These are phyloP conservation scores for Monsonia emarginata DNA, from an alignment of 441 rosid species.

Conservation along the genomic window DNA sequence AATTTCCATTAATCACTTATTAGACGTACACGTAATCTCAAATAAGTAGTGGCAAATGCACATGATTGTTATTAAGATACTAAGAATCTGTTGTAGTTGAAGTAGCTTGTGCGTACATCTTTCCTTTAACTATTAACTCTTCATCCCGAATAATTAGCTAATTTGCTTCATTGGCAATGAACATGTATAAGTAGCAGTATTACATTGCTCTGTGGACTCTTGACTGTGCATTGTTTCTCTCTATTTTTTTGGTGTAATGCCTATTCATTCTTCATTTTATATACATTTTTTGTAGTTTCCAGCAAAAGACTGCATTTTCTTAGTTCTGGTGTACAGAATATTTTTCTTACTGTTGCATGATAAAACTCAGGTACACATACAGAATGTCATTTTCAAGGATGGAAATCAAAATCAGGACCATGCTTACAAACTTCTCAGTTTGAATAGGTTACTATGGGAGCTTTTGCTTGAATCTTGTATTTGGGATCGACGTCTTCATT, in stretches of 20 bases:
- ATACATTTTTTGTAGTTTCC: background rate
- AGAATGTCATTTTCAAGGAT: conserved; percentile 31
- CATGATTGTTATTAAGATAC: too few species aligned
- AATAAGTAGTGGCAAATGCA: too few species aligned
- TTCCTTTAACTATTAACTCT: background rate
- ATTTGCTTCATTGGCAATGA: background rate
- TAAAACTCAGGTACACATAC: conserved; percentile 33
- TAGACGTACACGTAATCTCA: too few species aligned
- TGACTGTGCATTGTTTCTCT: background rate
- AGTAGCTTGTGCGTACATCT: background rate
- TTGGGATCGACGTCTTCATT: conserved; percentile 71
- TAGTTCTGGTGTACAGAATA: background rate
- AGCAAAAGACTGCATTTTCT: background rate
- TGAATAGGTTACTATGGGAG: conserved; percentile 67
- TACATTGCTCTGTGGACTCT: background rate
- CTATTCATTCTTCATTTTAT: background rate
- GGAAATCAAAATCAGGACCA: conserved; percentile 31
- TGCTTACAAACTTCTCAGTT: conserved; percentile 39
- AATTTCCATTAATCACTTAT: too few species aligned
- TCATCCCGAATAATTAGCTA: too few species aligned
- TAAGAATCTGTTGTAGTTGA: too few species aligned
- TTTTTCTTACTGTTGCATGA: conserved; percentile 1
- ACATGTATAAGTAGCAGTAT: background rate
- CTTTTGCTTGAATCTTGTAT: conserved; percentile 63
- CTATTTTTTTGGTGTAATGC: background rate